These are phyloP conservation scores for Selenicereus undatus DNA, from an alignment of 148 eudicot species.

Conservation along the genomic window DNA sequence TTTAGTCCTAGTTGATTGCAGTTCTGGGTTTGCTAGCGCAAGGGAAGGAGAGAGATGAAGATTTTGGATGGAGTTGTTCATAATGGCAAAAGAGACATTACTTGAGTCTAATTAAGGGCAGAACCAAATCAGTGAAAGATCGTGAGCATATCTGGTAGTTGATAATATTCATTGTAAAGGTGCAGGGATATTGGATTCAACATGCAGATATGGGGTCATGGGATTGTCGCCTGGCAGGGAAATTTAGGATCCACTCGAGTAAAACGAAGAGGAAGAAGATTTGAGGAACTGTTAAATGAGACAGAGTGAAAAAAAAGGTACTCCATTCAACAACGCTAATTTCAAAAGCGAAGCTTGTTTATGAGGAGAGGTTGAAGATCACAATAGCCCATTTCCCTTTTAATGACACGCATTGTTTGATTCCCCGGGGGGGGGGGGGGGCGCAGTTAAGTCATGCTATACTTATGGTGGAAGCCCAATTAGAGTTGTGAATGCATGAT, in stretches of 20 bases:
- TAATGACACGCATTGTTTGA: no score
- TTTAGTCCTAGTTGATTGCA: background rate
- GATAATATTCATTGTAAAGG: background rate
- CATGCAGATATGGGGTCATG: background rate
- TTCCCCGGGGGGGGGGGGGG: no score
- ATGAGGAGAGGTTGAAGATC: no score
- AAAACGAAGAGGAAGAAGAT: background rate
- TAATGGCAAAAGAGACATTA: background rate
- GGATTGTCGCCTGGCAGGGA: background rate
- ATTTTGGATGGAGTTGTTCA: background rate
- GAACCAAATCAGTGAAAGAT: background rate
- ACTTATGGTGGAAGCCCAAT: background rate
- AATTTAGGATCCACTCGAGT: background rate
- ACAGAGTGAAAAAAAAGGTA: background rate
- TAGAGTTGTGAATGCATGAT: background rate
- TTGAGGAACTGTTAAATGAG: background rate
- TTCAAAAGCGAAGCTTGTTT: background rate
- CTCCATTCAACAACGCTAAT: background rate
- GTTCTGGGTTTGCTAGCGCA: background rate
- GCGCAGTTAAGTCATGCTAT: background rate
- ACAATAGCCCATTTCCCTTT: no score
- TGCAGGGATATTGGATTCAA: background rate
- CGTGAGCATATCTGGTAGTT: background rate
- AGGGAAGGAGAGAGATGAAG: background rate
- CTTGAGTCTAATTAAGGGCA: background rate